Base-by-base conservation (phyloP, 257 asterid species). In the Verbascum thapsus region DNA sequence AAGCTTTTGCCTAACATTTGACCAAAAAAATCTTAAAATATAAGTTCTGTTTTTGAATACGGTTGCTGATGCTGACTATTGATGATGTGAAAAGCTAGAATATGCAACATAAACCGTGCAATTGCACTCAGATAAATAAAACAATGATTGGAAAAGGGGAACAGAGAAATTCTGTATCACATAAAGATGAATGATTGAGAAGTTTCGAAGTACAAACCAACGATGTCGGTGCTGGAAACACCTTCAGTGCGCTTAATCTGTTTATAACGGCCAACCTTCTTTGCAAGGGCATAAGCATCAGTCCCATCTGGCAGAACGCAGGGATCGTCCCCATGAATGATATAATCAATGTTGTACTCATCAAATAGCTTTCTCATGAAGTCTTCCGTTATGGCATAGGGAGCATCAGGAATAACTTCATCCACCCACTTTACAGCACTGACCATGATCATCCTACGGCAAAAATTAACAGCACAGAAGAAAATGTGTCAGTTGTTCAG, bases 191-290 rank as follows among this genome's bases (percentile, higher is more conserved):
- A 41, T 13, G 17, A 48, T 68, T 32, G 30, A 64, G 26, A 67
- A n/a, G n/a, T n/a, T 58, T 53, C 42, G 63, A 61, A 38, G 61
- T 22, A 70, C 88, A 65, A 54, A 88, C 96, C 97, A 67, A 92
- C 97, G 22, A 92, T 92, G 67, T 88, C 98, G 41, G 96, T 88
- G 82, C 98, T 91, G 3, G 98, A 91, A 26, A 91, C 95, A 49
- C 98, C 98, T 75, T 91, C 98, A 1, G 96, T 91, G 61, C 98
- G 95, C 78, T 91, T 91, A 62, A 91, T 91, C 78, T 91, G 96
- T 61, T 91, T 91, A 70, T 86, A 91, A 72, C 96, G 95, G 32
- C 96, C 96, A 61, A 72, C 98, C 70, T 86, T 81, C 90, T 91
- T 88, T 26, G 98, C 95, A 76, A 86, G 96, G 58, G 96, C 98